A percentile compares a stretch with the other conserved stretches of the same genome.
Evolutionary conservation across 192 early-diverging fungal species (phyloP).

Genomic region (Linnemannia schmuckeri): DNA sequence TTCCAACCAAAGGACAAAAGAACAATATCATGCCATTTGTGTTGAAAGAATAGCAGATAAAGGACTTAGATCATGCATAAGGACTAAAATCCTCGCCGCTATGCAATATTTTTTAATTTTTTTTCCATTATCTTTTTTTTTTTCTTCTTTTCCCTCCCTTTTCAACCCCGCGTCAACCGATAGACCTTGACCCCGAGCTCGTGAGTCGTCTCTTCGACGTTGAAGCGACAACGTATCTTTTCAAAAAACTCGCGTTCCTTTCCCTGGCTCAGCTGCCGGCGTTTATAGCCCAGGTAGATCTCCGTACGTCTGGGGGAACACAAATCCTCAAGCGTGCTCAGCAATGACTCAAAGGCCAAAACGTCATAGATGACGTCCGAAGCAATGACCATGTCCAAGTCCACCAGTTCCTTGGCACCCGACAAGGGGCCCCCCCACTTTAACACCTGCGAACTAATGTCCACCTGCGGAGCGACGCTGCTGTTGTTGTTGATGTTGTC

Average conservation of each 20-base stretch:
- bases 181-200: conserved; percentile 21
- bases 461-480: conserved; percentile 14
- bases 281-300: conserved; percentile 64
- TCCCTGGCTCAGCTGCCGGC: conserved; percentile 32
- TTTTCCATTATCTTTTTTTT: neutral
- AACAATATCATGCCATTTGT: too few relatives aligned
- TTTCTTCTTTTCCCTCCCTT: neutral
- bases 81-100: neutral
- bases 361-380: conserved; percentile 67
- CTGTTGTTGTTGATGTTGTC: conserved; percentile 54
- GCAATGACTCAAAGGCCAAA: conserved; percentile 35
- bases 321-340: conserved; percentile 55
- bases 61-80: neutral
- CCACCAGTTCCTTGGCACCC: neutral
- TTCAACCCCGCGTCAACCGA: neutral
- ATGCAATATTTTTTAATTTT: neutral
- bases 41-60: too few relatives aligned
- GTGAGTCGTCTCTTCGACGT: conserved; percentile 16
- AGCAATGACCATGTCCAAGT: conserved; percentile 59
- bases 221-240: conserved; percentile 25
- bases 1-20: conserved; percentile 9
- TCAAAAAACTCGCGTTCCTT: conserved; percentile 57
- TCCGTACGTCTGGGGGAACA: conserved; percentile 33
- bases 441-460: conserved; percentile 11
- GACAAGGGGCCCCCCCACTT: conserved; percentile 29